Evolutionary conservation across 441 rosid species (phyloP), one percentile per base, ranked within the genome.

Genomic region (Hypseocharis bilobata): DNA sequence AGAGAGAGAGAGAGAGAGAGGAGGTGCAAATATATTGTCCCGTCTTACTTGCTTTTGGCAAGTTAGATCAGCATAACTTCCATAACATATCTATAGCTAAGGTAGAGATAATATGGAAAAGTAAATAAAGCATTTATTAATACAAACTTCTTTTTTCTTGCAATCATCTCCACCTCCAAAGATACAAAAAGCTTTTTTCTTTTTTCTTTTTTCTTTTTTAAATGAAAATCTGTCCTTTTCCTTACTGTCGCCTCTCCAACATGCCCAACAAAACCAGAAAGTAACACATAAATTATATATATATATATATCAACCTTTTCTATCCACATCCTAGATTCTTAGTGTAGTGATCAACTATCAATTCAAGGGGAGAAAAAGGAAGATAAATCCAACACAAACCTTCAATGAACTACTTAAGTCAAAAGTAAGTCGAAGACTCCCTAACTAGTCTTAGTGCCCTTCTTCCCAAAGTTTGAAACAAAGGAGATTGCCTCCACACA

Each of bases 81-180:
- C n/a, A n/a, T n/a, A 20, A 19, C 36, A 19, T 4, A 26, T 29
- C 17, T 13, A 20, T 34, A 6, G 25, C 40, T 14, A 59, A 25
- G 22, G 66, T 36, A 60, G 11, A 74, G 62, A 29, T 65, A 29
- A 69, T 65, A 54, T 52, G 20, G n/a, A 20, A 45, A 17, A 65
- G 58, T 23, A 6, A 42, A 42, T 38, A 66, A 30, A 17, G 56
- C 49, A 28, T 62, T 57, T 32, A 34, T 42, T 58, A 7, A 49
- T 58, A 68, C 62, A 61, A 67, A 36, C 22, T 23, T 64, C 52
- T 68, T 34, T n/a, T 64, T 65, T 63, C 22, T 63, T 51, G 8
- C 55, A 66, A 52, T 25, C 59, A 23, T 3, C 34, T 57, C 36
- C 26, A 5, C 27, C 36, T 16, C 27, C 30, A 10, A 25, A 14